A percentile compares a stretch with the other conserved stretches of the same genome.
Evolutionary conservation across 371 early-diverging fungal species (phyloP).

Genomic region (Saksenaea vasiformis): DNA sequence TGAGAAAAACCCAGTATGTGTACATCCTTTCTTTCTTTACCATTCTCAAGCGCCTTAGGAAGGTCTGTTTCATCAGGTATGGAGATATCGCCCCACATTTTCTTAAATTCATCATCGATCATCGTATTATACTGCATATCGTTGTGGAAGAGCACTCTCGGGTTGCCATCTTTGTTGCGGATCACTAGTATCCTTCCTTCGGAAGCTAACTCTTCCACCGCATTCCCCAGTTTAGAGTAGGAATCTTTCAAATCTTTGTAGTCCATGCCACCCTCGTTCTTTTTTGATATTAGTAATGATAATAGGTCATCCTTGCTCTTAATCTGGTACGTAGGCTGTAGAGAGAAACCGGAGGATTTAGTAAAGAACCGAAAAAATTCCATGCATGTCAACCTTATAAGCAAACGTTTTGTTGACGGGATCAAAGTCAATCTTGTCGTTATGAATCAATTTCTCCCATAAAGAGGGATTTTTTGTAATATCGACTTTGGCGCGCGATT

Average conservation of each 20-base stretch:
- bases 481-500: constrained; percentile 59
- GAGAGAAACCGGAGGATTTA: not conserved
- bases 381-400: constrained; percentile 56
- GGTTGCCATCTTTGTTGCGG: constrained; percentile 75
- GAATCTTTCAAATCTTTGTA: constrained; percentile 82
- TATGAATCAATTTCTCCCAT: constrained; percentile 60
- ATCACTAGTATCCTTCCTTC: constrained; percentile 73
- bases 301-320: constrained; percentile 76
- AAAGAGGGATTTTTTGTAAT: constrained; percentile 57
- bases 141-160: constrained; percentile 75
- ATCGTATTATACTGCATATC: constrained; percentile 63
- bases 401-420: constrained; percentile 59
- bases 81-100: constrained; percentile 72
- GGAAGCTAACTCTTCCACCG: constrained; percentile 72
- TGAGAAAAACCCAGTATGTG: not conserved
- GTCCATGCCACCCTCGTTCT: constrained; percentile 74
- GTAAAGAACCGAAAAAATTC: not conserved
- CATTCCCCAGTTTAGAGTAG: constrained; percentile 68
- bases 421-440: constrained; percentile 71
- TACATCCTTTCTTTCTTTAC: no score
- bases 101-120: constrained; percentile 72
- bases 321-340: constrained; percentile 76
- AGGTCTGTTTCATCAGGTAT: constrained; percentile 82
- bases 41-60: constrained; percentile 66
- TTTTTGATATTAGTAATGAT: constrained; percentile 57